These are phyloP conservation scores for Xylaria telfairii DNA, from an alignment of 495 filamentous ascomycete species.

Conservation along the genomic window DNA sequence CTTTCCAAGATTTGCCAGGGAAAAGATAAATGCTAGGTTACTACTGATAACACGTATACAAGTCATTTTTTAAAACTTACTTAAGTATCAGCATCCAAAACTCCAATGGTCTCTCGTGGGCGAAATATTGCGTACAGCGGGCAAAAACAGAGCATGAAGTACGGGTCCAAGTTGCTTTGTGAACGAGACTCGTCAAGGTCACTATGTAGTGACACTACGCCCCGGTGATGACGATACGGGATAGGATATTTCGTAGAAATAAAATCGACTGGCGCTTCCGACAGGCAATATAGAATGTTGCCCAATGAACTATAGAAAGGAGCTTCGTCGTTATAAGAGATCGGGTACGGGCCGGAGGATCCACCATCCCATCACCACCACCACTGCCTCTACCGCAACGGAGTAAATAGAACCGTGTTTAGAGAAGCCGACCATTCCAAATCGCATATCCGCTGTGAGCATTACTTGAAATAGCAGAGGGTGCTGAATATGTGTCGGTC, in stretches of 20 bases:
- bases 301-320: slow-evolving; percentile 2
- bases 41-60: background rate
- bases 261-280: slow-evolving; percentile 7
- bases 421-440: slow-evolving; percentile 15
- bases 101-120: background rate
- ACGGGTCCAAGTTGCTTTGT: background rate
- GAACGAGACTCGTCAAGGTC: background rate
- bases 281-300: background rate
- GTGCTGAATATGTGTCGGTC: slow-evolving; percentile 1
- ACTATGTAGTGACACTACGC: slow-evolving; percentile 1
- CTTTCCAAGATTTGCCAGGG: background rate
- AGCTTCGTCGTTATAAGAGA: slow-evolving; percentile 27
- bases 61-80: slow-evolving; percentile 12
- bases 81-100: background rate
- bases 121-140: background rate
- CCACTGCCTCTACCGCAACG: slow-evolving; percentile 20
- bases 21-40: background rate
- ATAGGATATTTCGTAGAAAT: background rate
- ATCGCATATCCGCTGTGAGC: slow-evolving; percentile 14
- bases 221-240: background rate
- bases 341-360: slow-evolving; percentile 26
- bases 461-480: background rate
- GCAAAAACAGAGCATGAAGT: slow-evolving; percentile 1
- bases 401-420: slow-evolving; percentile 10
- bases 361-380: slow-evolving; percentile 25